Evolutionary conservation across 1,284 basidiomycete genomes (phyloP).

Genomic region (Boletellus sp.): DNA sequence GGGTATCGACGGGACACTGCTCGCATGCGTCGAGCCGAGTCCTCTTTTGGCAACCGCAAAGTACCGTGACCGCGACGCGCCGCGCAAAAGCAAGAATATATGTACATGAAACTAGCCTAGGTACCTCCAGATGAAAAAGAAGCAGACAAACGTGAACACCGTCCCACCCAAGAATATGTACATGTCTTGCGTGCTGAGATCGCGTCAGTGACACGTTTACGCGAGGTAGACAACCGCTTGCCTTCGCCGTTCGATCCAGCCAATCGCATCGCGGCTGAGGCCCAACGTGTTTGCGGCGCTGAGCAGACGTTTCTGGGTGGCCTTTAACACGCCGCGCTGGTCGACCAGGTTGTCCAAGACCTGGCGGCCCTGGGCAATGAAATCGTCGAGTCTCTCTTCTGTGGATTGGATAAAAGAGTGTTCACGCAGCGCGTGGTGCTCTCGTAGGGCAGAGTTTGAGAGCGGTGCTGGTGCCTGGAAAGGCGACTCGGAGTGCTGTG

Average conservation of each 20-base stretch:
- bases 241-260: constrained; percentile 93
- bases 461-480: constrained; percentile 60
- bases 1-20: no score
- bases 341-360: constrained; percentile 88
- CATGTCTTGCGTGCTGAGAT: constrained; percentile 81
- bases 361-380: constrained; percentile 85
- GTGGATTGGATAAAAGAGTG: constrained; percentile 84
- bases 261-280: constrained; percentile 86
- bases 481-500: constrained; percentile 65
- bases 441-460: constrained; percentile 54
- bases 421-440: constrained; percentile 79
- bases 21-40: no score
- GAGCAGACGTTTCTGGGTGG: constrained; percentile 78
- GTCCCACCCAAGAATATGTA: constrained; percentile 86
- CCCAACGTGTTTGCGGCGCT: constrained; percentile 92
- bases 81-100: background rate
- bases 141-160: constrained; percentile 85
- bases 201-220: constrained; percentile 9
- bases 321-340: constrained; percentile 88
- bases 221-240: constrained; percentile 27
- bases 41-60: constrained; percentile 16
- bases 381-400: constrained; percentile 79
- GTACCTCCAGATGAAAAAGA: constrained; percentile 87
- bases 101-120: constrained; percentile 54
- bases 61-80: background rate